These are phyloP conservation scores for Trypanosoma platydactyli DNA, from an alignment of 208 protist genomes.

Conservation along the genomic window DNA sequence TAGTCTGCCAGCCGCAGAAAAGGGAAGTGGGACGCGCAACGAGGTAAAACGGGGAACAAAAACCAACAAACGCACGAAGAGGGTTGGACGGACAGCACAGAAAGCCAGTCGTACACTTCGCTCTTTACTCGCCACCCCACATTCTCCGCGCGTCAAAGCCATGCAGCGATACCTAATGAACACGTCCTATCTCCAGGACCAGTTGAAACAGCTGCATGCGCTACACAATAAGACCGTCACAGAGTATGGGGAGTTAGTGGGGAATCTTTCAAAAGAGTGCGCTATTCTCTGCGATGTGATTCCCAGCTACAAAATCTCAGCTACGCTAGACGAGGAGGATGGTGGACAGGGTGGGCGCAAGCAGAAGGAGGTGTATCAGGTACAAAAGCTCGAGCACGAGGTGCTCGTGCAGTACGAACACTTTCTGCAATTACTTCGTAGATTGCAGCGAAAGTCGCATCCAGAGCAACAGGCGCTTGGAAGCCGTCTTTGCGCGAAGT, in stretches of 20 bases:
- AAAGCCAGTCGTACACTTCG: neutral
- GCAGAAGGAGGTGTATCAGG: slow-evolving; percentile 90
- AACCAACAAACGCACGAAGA: slow-evolving; percentile 7
- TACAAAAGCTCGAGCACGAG: slow-evolving; percentile 90
- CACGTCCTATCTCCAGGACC: slow-evolving; percentile 87
- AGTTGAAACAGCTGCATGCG: slow-evolving; percentile 71
- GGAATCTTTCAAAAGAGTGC: slow-evolving; percentile 88
- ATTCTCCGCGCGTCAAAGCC: neutral
- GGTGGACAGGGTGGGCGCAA: slow-evolving; percentile 71
- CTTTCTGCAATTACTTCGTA: slow-evolving; percentile 90
- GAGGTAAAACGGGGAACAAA: neutral
- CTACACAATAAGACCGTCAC: slow-evolving; percentile 79
- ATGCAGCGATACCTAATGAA: slow-evolving; percentile 95
- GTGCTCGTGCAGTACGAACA: slow-evolving; percentile 91
- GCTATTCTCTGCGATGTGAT: slow-evolving; percentile 84
- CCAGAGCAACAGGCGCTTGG: slow-evolving; percentile 92
- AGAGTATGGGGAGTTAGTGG: slow-evolving; percentile 85
- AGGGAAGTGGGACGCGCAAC: neutral
- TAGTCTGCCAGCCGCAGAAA: too few relatives aligned
- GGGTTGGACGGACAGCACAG: too few relatives aligned
- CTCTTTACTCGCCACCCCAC: neutral
- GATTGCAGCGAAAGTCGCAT: slow-evolving; percentile 82
- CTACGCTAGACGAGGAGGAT: slow-evolving; percentile 78
- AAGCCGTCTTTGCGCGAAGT: slow-evolving; percentile 80
- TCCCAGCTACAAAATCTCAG: slow-evolving; percentile 88